These are phyloP conservation scores for Trichoderma atrobrunneum DNA, from an alignment of 2,329 filamentous ascomycete genomes.

Conservation along the genomic window DNA sequence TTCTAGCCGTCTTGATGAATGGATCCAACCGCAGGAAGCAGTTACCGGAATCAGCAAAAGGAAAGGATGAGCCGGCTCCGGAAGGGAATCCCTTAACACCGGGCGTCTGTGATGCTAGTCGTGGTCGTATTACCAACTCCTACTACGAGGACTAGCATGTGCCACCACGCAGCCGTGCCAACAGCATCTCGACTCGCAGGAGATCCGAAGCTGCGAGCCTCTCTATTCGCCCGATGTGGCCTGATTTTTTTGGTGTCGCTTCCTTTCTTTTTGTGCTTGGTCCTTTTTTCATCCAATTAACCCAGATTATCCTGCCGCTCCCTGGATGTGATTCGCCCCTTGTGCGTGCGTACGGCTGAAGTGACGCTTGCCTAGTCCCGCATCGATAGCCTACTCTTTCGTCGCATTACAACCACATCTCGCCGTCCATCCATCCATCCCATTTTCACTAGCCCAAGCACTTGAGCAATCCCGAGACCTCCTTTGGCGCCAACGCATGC, in stretches of 20 bases:
- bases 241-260: slow-evolving; percentile 1
- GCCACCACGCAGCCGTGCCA: neutral
- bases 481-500: slow-evolving; percentile 15
- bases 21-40: neutral
- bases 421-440: slow-evolving; percentile 9
- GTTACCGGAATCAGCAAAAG: neutral
- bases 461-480: slow-evolving; percentile 15
- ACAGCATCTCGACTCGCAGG: neutral
- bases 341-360: slow-evolving; percentile 11
- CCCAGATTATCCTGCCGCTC: neutral
- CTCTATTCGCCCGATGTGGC: slow-evolving; percentile 10
- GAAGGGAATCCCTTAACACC: neutral
- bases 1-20: neutral
- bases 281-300: neutral
- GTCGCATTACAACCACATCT: neutral
- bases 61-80: neutral
- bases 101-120: neutral
- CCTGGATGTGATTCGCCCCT: slow-evolving; percentile 3
- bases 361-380: neutral
- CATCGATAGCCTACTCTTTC: slow-evolving; percentile 4
- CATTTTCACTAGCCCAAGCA: neutral
- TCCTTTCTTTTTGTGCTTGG: neutral
- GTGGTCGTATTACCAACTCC: neutral
- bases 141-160: neutral
- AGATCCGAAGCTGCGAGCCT: neutral